Conservation (phyloP, 2,329 filamentous ascomycete genomes). For the Beauveria bassiana region DNA sequence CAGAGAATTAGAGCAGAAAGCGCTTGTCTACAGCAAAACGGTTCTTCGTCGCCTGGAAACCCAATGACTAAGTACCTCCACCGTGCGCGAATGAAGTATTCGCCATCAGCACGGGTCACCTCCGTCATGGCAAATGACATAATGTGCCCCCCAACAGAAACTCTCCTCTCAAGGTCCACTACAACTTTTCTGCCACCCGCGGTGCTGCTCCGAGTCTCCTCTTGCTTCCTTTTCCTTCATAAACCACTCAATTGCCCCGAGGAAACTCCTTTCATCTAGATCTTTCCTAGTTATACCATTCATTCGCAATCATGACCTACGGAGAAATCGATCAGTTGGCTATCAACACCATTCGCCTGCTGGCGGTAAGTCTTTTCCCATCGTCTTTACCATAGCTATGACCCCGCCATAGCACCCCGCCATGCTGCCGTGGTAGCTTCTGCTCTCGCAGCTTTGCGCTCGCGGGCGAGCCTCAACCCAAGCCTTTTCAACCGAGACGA, state of each 20-base stretch:
- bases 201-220: not conserved
- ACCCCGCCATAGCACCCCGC: slow-evolving; percentile 16
- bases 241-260: slow-evolving; percentile 1
- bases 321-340: slow-evolving; percentile 79
- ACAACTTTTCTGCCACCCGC: not conserved
- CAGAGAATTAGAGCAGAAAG: too few species aligned
- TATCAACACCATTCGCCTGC: slow-evolving; percentile 95
- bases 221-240: not conserved
- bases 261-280: not conserved
- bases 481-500: not conserved
- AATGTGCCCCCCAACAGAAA: slow-evolving; percentile 5
- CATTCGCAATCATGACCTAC: slow-evolving; percentile 68
- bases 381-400: slow-evolving; percentile 12
- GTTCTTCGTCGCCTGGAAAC: too few species aligned
- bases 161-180: not conserved
- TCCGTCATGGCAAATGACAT: slow-evolving; percentile 1
- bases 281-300: not conserved
- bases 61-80: not conserved
- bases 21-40: too few species aligned
- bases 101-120: not conserved
- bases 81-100: not conserved
- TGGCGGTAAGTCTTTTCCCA: slow-evolving; percentile 65
- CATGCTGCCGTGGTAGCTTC: slow-evolving; percentile 10
- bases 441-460: not conserved
- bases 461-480: not conserved